phyloP scores from a whole-genome alignment of 371 early-diverging fungal genomes.

The Gilbertella persicaria region DNA sequence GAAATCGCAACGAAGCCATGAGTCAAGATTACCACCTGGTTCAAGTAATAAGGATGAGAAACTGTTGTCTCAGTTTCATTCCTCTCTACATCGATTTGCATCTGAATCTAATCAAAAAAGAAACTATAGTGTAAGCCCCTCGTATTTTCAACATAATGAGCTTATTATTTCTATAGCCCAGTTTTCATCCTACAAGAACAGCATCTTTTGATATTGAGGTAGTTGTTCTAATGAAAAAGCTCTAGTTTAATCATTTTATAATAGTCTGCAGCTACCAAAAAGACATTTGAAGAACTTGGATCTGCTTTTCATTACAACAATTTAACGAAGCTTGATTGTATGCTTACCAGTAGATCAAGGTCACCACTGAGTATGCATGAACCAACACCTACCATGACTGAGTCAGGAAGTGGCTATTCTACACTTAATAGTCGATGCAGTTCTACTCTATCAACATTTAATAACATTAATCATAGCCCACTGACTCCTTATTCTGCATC shows the following conservation, averaged over 20 bases:
- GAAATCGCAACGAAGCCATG: slow-evolving; percentile 17
- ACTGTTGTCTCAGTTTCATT: background rate
- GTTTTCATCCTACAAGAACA: slow-evolving; percentile 21
- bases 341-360: slow-evolving; percentile 3
- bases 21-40: slow-evolving; percentile 9
- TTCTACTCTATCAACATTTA: slow-evolving; percentile 15
- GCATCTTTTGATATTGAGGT: slow-evolving; percentile 20
- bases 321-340: background rate
- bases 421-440: slow-evolving; percentile 16
- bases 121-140: slow-evolving; percentile 12
- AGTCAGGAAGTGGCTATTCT: slow-evolving; percentile 12
- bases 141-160: background rate
- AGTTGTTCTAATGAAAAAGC: too few relatives aligned
- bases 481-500: background rate
- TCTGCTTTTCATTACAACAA: background rate
- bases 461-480: too few relatives aligned
- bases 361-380: slow-evolving; percentile 6
- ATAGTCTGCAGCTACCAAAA: background rate
- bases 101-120: background rate
- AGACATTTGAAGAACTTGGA: background rate
- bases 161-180: slow-evolving; percentile 7
- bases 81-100: slow-evolving; percentile 3
- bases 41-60: background rate
- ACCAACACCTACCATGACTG: slow-evolving; percentile 19
- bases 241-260: too few relatives aligned